A percentile compares a stretch with the other conserved stretches of the same genome.
Evolutionary conservation across 148 eudicot species (phyloP).

Genomic region (Fagopyrum homotropicum): DNA sequence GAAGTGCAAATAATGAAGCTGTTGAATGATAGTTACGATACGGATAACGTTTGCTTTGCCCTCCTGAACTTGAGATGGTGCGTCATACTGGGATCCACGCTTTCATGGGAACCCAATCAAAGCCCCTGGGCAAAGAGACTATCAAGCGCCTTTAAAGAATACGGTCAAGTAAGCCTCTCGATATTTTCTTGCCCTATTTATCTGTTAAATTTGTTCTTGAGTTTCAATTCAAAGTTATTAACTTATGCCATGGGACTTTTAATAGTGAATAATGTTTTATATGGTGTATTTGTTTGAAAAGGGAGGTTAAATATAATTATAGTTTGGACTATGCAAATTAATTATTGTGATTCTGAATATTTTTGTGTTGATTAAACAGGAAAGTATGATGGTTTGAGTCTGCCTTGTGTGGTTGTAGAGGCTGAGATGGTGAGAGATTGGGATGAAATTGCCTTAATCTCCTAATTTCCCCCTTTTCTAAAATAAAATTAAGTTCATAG

Average conservation of each 20-base stretch:
- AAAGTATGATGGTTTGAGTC: neutral
- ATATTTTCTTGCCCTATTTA: neutral
- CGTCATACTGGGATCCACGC: slow-evolving; percentile 35
- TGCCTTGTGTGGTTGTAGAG: neutral
- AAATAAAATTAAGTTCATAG: too few relatives aligned
- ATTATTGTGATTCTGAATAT: neutral
- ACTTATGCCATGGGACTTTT: too few relatives aligned
- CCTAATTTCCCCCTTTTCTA: neutral
- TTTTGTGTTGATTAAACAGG: neutral
- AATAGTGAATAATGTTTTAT: too few relatives aligned
- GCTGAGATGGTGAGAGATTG: neutral
- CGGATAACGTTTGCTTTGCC: slow-evolving; percentile 36
- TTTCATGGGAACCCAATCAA: slow-evolving; percentile 62
- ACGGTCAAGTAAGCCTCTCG: neutral
- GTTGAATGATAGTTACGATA: slow-evolving; percentile 21
- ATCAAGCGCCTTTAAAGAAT: slow-evolving; percentile 17
- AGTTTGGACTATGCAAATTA: neutral
- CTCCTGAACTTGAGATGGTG: slow-evolving; percentile 75
- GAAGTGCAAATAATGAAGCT: slow-evolving; percentile 41
- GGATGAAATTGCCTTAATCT: neutral
- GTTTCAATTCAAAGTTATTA: neutral
- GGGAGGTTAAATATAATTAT: neutral
- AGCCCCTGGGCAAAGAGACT: slow-evolving; percentile 71
- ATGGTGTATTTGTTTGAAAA: neutral
- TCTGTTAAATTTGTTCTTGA: neutral